Evolutionary conservation across 768 basidiomycete genomes (phyloP).

Genomic region (Trametes cinnabarina): DNA sequence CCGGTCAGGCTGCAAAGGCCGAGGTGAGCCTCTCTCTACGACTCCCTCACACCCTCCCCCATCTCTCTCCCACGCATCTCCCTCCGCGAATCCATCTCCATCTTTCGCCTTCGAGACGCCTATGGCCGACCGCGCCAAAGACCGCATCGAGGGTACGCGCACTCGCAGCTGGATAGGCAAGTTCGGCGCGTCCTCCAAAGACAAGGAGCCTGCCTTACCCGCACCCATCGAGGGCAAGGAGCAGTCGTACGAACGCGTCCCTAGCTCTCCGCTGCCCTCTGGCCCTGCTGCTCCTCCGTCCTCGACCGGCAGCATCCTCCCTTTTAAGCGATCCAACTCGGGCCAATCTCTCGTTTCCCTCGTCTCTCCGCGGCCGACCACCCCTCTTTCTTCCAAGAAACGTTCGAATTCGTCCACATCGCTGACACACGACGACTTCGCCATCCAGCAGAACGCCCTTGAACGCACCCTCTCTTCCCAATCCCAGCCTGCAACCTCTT

Average conservation of each 20-base stretch:
- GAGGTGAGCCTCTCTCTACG: conserved; percentile 28
- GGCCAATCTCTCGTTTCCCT: conserved; percentile 22
- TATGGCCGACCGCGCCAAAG: conserved; percentile 26
- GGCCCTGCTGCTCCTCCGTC: conserved; percentile 14
- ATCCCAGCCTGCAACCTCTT: conserved; percentile 19
- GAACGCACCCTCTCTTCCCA: conserved; percentile 40
- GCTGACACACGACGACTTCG: conserved; percentile 37
- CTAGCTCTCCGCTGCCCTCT: conserved; percentile 20
- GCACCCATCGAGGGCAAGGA: conserved; percentile 34
- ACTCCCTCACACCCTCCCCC: conserved; percentile 5
- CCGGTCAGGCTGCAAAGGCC: conserved; percentile 22
- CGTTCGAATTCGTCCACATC: conserved; percentile 30
- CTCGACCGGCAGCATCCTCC: background rate
- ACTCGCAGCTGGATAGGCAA: conserved; percentile 30
- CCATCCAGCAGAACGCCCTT: conserved; percentile 53
- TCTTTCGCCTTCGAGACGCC: background rate
- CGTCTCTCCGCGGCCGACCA: conserved; percentile 28
- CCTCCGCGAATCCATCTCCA: background rate
- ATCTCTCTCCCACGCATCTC: background rate
- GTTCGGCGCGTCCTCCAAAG: conserved; percentile 25
- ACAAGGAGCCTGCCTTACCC: conserved; percentile 26
- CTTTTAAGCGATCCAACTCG: too few relatives aligned
- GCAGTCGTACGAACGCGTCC: conserved; percentile 28
- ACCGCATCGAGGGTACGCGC: conserved; percentile 24
- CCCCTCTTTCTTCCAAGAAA: conserved; percentile 29